Evolutionary conservation across 345 rosid genomes (phyloP), one percentile per base, ranked within the genome.

Genomic region (Sonneratia caseolaris): DNA sequence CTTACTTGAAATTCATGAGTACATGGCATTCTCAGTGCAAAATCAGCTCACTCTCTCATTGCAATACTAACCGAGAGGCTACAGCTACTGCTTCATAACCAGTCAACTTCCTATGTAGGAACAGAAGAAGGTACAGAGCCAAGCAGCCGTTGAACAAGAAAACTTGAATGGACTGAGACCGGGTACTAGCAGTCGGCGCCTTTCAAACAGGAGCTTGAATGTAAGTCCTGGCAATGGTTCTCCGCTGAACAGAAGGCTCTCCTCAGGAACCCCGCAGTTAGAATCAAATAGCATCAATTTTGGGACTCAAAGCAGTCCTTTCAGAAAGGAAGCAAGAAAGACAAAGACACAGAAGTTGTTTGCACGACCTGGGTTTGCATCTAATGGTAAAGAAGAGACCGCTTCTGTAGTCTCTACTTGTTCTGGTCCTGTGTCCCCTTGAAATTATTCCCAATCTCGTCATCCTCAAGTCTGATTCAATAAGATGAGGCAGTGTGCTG

Each of bases 371-470:
- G 81, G 73, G 42, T 70, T 80, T 68, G 72, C 79, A 64, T 77
- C 85, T 72, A 82, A 77, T 69, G 79, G 76, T 74, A 78, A 81
- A 79, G 88, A 89, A 74, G 94, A 89, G 84, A 84, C 91, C 68
- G 89, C 88, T 77, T 94, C 89, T 24, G 88, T 81, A 74, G 87
- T 91, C 67, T 89, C 91, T 27, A 79, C 91, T 70, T 82, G 82
- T 84, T 85, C 98, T 2, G 89, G 96, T 51, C 91, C 96, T 66
- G 18, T 85, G 70, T 89, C 95, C 74, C 97, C 95, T 75, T 84
- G 76, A 83, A 45, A 36, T 8, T 38, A 35, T 55, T 40, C 14
- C 35, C 36, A 21, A 12, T 6, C 24, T 59, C 35, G 24, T 59
- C 35, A 24, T 24, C 64, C 22, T 59, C 35, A 7, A 59, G 15